These are phyloP conservation scores for Penicillium bialowiezense DNA, from an alignment of 495 filamentous ascomycete species.

Conservation along the genomic window DNA sequence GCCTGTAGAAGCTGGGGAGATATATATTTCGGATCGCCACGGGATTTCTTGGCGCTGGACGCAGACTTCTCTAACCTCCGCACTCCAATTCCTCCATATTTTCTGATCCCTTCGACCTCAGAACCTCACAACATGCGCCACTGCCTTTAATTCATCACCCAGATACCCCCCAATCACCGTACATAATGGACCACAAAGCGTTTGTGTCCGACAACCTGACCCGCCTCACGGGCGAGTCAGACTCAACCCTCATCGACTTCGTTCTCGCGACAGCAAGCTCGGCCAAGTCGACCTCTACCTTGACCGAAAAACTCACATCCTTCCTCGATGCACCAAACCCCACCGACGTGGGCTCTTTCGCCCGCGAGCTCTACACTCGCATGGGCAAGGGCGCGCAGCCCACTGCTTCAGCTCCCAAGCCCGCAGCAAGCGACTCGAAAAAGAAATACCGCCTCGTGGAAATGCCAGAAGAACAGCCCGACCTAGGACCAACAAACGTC, in stretches of 20 bases:
- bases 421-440: slow-evolving; percentile 23
- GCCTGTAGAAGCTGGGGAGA: too few species aligned
- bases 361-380: slow-evolving; percentile 50
- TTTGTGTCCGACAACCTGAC: slow-evolving; percentile 49
- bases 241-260: slow-evolving; percentile 60
- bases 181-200: slow-evolving; percentile 40
- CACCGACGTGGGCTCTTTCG: slow-evolving; percentile 51
- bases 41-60: slow-evolving; percentile 14
- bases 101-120: neutral
- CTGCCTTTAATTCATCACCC: neutral
- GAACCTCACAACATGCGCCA: slow-evolving; percentile 2
- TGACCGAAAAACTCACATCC: slow-evolving; percentile 52
- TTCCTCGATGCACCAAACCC: slow-evolving; percentile 49
- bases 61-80: neutral
- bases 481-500: slow-evolving; percentile 49
- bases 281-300: slow-evolving; percentile 48
- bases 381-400: slow-evolving; percentile 29
- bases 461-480: slow-evolving; percentile 73
- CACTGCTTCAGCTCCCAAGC: slow-evolving; percentile 7
- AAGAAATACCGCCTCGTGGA: slow-evolving; percentile 81
- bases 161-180: neutral
- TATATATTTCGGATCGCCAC: slow-evolving; percentile 13
- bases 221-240: slow-evolving; percentile 56
- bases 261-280: slow-evolving; percentile 57
- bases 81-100: neutral